A percentile compares a stretch with the other conserved stretches of the same genome.
phyloP scores from a whole-genome alignment of 345 rosid species.

The Carallia brachiata region DNA sequence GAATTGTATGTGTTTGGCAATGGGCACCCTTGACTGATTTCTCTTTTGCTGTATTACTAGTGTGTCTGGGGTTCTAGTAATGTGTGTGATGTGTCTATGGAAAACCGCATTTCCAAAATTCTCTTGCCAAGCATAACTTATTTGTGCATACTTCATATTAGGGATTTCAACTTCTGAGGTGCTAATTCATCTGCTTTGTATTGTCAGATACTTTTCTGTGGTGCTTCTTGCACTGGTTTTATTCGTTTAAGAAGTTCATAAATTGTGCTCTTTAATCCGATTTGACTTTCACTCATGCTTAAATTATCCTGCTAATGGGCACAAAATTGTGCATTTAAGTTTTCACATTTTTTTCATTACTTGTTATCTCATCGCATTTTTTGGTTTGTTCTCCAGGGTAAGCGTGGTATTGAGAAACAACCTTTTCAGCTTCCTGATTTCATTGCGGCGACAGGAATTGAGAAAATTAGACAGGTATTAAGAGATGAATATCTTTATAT shows the following conservation, averaged over 20 bases:
- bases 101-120: conserved; percentile 5
- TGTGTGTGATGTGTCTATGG: conserved; percentile 18
- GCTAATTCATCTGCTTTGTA: conserved; percentile 55
- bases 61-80: conserved; percentile 44
- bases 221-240: conserved; percentile 45
- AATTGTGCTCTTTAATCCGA: conserved; percentile 10
- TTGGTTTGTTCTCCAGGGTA: conserved; percentile 67
- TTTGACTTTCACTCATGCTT: conserved; percentile 17
- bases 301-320: not conserved
- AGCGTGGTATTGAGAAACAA: conserved; percentile 98
- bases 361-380: conserved; percentile 42
- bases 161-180: conserved; percentile 22
- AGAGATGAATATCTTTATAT: not conserved
- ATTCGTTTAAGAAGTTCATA: conserved; percentile 24
- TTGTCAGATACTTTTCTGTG: conserved; percentile 56
- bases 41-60: conserved; percentile 32
- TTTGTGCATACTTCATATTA: conserved; percentile 21
- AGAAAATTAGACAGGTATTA: conserved; percentile 96
- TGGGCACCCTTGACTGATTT: conserved; percentile 47
- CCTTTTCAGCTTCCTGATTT: conserved; percentile 99
- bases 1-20: conserved; percentile 93
- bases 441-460: conserved; percentile 98
- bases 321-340: not conserved
- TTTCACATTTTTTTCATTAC: not conserved
- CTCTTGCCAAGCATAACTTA: conserved; percentile 1